Evolutionary conservation across 2,329 filamentous ascomycete genomes (phyloP).

Genomic region (Bipolaris bicolor): DNA sequence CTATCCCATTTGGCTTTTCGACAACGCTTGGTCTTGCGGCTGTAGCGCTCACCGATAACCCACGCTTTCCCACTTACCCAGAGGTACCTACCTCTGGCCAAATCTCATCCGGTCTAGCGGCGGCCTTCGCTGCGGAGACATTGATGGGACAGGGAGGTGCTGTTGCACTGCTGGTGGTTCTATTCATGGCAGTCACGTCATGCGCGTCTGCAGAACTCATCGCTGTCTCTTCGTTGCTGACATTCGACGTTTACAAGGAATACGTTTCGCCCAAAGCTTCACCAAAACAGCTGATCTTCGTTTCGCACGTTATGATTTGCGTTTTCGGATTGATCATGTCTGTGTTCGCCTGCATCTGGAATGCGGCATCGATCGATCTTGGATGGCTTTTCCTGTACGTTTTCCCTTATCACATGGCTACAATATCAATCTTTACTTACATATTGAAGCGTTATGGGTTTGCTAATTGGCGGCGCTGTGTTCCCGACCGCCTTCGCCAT

Average conservation of each 20-base stretch:
- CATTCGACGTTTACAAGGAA: slow-evolving; percentile 54
- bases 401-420: neutral
- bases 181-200: slow-evolving; percentile 47
- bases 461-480: slow-evolving; percentile 52
- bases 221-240: slow-evolving; percentile 49
- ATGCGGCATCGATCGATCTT: slow-evolving; percentile 49
- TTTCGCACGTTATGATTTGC: slow-evolving; percentile 51
- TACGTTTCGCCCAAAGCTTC: slow-evolving; percentile 49
- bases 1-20: slow-evolving; percentile 56
- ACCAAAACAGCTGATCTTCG: slow-evolving; percentile 47
- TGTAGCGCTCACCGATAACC: slow-evolving; percentile 52
- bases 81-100: slow-evolving; percentile 33
- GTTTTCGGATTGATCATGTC: slow-evolving; percentile 51
- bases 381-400: slow-evolving; percentile 49
- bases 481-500: slow-evolving; percentile 50
- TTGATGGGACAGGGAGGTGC: slow-evolving; percentile 40
- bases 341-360: slow-evolving; percentile 49
- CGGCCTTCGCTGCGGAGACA: slow-evolving; percentile 39
- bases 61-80: slow-evolving; percentile 54
- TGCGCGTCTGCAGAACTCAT: slow-evolving; percentile 51
- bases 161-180: slow-evolving; percentile 36
- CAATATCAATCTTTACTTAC: slow-evolving; percentile 14
- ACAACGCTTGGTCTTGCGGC: slow-evolving; percentile 56
- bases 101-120: slow-evolving; percentile 38
- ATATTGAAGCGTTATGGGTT: slow-evolving; percentile 44